Conservation (phyloP, 2,329 filamentous ascomycete species). For the Pseudocercospora eumusae region DNA sequence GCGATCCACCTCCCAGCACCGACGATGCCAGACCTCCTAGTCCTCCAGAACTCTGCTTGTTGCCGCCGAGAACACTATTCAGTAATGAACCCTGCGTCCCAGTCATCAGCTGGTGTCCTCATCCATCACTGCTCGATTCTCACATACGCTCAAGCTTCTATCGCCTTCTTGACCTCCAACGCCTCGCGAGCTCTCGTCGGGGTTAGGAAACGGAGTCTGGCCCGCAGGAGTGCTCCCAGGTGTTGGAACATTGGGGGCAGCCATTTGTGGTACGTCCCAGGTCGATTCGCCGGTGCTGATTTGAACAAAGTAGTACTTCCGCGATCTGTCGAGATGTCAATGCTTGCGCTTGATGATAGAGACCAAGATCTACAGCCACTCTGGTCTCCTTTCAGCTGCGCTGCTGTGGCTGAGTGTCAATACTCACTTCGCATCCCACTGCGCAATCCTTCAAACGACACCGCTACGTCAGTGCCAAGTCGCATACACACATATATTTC, state of each 20-base stretch:
- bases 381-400: not conserved
- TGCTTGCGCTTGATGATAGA: not conserved
- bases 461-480: slow-evolving; percentile 40
- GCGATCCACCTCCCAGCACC: slow-evolving; percentile 29
- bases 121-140: not conserved
- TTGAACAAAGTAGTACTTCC: slow-evolving; percentile 48
- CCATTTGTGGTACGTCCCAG: slow-evolving; percentile 44
- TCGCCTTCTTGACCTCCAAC: slow-evolving; percentile 36
- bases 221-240: slow-evolving; percentile 42
- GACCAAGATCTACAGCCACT: not conserved
- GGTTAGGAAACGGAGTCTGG: slow-evolving; percentile 40
- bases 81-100: slow-evolving; percentile 30
- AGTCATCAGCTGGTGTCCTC: slow-evolving; percentile 22
- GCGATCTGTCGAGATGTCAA: slow-evolving; percentile 37
- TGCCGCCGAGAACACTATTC: slow-evolving; percentile 35
- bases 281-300: slow-evolving; percentile 46
- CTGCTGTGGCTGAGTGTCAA: not conserved
- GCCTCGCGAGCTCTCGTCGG: slow-evolving; percentile 33
- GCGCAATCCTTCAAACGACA: slow-evolving; percentile 42
- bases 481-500: slow-evolving; percentile 23
- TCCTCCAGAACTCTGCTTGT: slow-evolving; percentile 34
- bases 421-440: slow-evolving; percentile 46
- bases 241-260: slow-evolving; percentile 43
- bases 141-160: slow-evolving; percentile 36
- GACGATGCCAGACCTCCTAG: slow-evolving; percentile 29